A percentile compares a stretch with the other conserved stretches of the same genome.
phyloP scores from a whole-genome alignment of 176 grass and related monocot species.

The Microstegium vimineum region DNA sequence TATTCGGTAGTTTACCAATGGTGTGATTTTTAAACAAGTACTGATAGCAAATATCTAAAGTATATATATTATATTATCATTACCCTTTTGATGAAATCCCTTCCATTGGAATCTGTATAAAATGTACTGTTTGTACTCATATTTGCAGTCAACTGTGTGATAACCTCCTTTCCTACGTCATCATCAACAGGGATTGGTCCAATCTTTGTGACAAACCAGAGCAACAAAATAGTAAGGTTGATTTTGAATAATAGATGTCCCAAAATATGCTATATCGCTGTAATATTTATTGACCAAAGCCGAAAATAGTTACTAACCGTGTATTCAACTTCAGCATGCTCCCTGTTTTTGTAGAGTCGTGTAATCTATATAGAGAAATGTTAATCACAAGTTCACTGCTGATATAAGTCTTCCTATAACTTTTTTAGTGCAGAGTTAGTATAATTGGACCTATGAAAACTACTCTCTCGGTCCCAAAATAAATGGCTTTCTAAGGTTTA shows the following conservation, averaged over 20 bases:
- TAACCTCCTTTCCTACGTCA: slow-evolving; percentile 68
- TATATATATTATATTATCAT: background rate
- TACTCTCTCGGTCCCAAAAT: no score
- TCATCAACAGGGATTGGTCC: slow-evolving; percentile 78
- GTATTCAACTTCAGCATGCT: slow-evolving; percentile 92
- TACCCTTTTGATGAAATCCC: slow-evolving; percentile 93
- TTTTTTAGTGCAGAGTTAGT: no score
- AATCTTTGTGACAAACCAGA: slow-evolving; percentile 44
- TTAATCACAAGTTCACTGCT: no score
- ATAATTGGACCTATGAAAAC: no score
- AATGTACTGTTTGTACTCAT: slow-evolving; percentile 75
- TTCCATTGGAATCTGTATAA: slow-evolving; percentile 94
- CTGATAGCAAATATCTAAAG: background rate
- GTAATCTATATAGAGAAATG: slow-evolving; percentile 44
- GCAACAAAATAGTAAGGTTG: background rate
- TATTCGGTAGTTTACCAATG: background rate
- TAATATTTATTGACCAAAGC: background rate
- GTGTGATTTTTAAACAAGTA: background rate
- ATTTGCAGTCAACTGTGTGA: slow-evolving; percentile 67
- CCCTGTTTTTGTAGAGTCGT: slow-evolving; percentile 82
- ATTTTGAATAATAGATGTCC: background rate
- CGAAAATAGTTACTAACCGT: slow-evolving; percentile 48
- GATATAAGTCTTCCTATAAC: no score
- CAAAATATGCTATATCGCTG: background rate
- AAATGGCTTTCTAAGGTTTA: no score